Evolutionary conservation across 129 eudicot species (phyloP), one percentile per base, ranked within the genome.

Genomic region (Heracleum sosnowskyi): DNA sequence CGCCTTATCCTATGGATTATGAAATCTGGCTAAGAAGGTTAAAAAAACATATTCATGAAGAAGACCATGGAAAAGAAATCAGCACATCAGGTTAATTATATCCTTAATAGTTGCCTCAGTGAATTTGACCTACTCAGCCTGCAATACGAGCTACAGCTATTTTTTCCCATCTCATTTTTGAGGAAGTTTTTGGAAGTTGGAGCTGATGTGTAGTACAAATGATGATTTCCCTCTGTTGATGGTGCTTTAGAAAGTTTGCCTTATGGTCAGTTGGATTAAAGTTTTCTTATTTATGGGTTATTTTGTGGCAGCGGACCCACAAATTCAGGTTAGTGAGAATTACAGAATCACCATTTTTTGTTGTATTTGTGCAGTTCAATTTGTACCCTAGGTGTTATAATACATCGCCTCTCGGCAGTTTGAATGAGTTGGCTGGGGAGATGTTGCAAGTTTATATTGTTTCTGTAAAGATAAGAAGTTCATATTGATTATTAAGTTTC

Each of bases 11-110:
- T 22, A 89, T 94, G 81, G 89, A 94, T 79, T 88, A 90, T 31
- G 93, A 88, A 3, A 94, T 91, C 29, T 94, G 98, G 98, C 83
- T 94, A 39, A 87, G 91, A 88, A 84, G 98, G 81, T 82, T 94
- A 78, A 91, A 76, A 49, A 83, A 91, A 81, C 96, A 94, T 81
- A 86, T 91, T 24, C 82, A 74, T 35, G 93, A 90, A 74, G 91
- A 83, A 35, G 89, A 83, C 28, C 85, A 84, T 60, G 97, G 93
- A 11, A 94, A 94, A 87, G 93, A 85, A 74, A 81, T 83, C 64
- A 85, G 76, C 26, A 53, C 83, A n/a, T 91, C 92, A 1, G 37
- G 82, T 80, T 93, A 84, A 79, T 13, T 29, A 13, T 77, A 37
- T 20, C 34, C 5, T 55, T 26, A 41, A 20, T 72, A 72, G 0